Base-by-base conservation (phyloP, 139 green algal species). In the Astrephomene gubernaculifera region DNA sequence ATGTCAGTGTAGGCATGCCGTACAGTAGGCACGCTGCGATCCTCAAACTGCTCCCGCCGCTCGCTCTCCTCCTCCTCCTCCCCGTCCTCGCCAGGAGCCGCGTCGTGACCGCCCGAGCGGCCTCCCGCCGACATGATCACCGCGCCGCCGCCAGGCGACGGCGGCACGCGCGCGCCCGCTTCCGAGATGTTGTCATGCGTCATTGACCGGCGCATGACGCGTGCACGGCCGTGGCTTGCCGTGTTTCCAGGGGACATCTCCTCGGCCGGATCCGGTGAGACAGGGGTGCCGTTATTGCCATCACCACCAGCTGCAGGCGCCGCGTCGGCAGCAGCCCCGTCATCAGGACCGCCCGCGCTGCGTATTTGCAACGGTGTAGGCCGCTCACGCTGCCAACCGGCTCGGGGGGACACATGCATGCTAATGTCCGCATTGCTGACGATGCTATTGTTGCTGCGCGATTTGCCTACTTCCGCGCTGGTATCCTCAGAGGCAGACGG, bases 391-490 rank as follows among this genome's bases (percentile, higher is more conserved):
- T 60, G 54, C 76, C 76, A 83, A n/a, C 76, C 76, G 0, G 10
- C 61, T 14, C 41, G 39, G 36, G 10, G 35, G 57, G 14, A 29
- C 8, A 41, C 60, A 10, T 72, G 60, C 43, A 85, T 75, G 63
- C 44, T 76, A 44, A 85, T 85, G 44, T 75, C 79, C 12, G 63
- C 79, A 31, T 85, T 85, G 79, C 33, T 54, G 79, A 74, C 74
- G 31, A 84, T 73, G 61, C 22, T 61, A 3, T 84, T 61, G 12
- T 39, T 64, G 33, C 61, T 74, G 78, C 41, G 12, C 35, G 74
- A 27, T 29, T 82, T 82, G 38, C 57, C 22, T 68, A 52, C 35
- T 39, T 53, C 2, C 52, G 38, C 22, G 73, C 73, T 9, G 73
- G 35, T 22, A 35, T 35, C 27, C 52, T 3, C 53, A 8, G 25